These are phyloP conservation scores for Clonostachys sp. DNA, from an alignment of 2,329 filamentous ascomycete species.

Conservation along the genomic window DNA sequence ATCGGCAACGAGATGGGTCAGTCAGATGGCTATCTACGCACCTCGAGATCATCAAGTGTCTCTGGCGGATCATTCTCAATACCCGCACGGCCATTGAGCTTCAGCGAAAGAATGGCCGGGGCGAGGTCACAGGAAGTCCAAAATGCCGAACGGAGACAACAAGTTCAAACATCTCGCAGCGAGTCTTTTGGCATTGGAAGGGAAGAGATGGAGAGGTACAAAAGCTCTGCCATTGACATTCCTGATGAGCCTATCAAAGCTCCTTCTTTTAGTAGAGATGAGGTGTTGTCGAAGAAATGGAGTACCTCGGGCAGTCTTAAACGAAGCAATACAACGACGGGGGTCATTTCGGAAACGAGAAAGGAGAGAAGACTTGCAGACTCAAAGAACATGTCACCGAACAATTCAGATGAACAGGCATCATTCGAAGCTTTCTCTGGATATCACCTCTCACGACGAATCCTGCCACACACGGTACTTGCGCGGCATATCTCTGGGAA, in stretches of 20 bases:
- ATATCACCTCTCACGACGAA: slow-evolving; percentile 76
- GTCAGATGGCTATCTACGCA: slow-evolving; percentile 7
- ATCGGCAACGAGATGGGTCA: background rate
- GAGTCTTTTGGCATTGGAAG: slow-evolving; percentile 52
- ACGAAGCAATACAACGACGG: slow-evolving; percentile 38
- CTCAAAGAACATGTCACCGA: background rate
- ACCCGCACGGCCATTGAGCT: slow-evolving; percentile 47
- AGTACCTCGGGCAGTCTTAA: slow-evolving; percentile 18
- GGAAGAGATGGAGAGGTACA: slow-evolving; percentile 56
- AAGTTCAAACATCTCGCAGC: slow-evolving; percentile 48
- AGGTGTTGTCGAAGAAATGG: slow-evolving; percentile 40
- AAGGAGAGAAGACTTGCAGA: slow-evolving; percentile 1
- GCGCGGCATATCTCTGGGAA: slow-evolving; percentile 75
- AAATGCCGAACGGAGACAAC: slow-evolving; percentile 43
- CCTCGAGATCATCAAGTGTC: slow-evolving; percentile 1
- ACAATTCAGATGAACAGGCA: slow-evolving; percentile 19
- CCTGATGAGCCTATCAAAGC: slow-evolving; percentile 40
- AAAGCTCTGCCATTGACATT: slow-evolving; percentile 50
- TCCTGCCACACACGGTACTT: slow-evolving; percentile 76
- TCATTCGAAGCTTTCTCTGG: slow-evolving; percentile 85
- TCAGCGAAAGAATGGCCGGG: slow-evolving; percentile 81
- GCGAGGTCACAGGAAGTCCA: slow-evolving; percentile 53
- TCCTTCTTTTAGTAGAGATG: slow-evolving; percentile 57
- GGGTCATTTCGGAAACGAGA: slow-evolving; percentile 5
- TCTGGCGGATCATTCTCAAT: background rate